These are phyloP conservation scores for Fragilaria radians DNA, from an alignment of 108 stramenopile genomes.

Conservation along the genomic window DNA sequence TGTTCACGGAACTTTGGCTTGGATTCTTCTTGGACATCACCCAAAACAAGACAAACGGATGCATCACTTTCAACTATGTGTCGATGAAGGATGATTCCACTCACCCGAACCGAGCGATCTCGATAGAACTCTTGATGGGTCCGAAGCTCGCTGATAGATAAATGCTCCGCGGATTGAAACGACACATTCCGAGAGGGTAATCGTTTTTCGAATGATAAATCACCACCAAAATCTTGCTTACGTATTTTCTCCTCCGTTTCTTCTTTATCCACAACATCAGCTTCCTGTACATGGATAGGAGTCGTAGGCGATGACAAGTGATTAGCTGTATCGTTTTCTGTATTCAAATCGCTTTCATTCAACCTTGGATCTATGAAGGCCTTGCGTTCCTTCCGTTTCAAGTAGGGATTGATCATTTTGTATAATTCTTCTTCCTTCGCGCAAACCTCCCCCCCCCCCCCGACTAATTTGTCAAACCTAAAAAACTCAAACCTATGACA, in stretches of 20 bases:
- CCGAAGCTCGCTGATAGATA: neutral
- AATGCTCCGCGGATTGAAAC: constrained; percentile 1
- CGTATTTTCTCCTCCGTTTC: no score
- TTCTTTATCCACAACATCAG: neutral
- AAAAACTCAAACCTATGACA: no score
- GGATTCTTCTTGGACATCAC: no score
- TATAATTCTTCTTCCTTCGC: no score
- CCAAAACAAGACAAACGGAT: no score
- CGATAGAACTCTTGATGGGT: neutral
- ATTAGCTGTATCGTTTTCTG: neutral
- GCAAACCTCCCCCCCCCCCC: no score
- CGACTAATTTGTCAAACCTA: no score
- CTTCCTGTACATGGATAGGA: neutral
- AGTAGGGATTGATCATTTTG: neutral
- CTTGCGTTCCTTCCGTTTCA: neutral
- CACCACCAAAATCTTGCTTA: no score
- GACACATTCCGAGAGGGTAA: constrained; percentile 3
- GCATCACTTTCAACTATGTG: neutral
- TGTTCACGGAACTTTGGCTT: no score
- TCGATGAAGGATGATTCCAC: neutral
- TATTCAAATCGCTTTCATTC: neutral
- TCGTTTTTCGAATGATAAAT: neutral
- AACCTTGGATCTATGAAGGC: no score
- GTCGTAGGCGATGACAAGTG: no score
- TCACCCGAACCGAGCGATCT: constrained; percentile 4